Percentiles rank a stretch among this genome's conserved stretches.
Conservation (phyloP, 1,284 basidiomycete genomes). For the Cystobasidiaceae sp. region DNA sequence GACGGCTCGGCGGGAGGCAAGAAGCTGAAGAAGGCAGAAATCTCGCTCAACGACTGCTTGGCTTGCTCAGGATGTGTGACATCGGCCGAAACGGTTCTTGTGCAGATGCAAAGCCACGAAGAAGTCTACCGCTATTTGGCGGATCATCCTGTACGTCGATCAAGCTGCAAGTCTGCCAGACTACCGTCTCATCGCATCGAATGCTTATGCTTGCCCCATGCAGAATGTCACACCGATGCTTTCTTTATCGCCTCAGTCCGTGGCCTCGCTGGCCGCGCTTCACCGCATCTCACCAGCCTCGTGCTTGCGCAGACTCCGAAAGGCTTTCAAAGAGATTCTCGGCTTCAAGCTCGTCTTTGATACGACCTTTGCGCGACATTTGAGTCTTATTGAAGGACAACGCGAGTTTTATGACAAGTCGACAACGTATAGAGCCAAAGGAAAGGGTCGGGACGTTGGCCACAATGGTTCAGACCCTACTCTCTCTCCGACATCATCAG, state of each 20-base stretch:
- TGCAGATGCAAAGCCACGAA: constrained; percentile 91
- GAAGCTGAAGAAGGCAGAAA: constrained; percentile 67
- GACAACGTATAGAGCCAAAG: constrained; percentile 23
- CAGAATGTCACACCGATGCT: constrained; percentile 62
- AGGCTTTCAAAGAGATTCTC: constrained; percentile 37
- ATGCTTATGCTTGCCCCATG: not conserved
- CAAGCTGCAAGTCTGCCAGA: not conserved
- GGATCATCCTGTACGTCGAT: constrained; percentile 46
- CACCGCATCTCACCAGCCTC: constrained; percentile 34
- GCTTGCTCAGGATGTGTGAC: constrained; percentile 82
- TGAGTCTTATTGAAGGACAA: constrained; percentile 75
- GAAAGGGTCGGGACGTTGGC: too few relatives aligned
- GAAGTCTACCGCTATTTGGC: constrained; percentile 75
- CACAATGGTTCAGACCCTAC: constrained; percentile 49
- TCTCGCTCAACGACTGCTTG: constrained; percentile 91
- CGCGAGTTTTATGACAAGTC: constrained; percentile 72
- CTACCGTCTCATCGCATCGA: not conserved
- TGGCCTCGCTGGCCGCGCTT: constrained; percentile 78
- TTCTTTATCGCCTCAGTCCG: constrained; percentile 83
- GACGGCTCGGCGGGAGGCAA: constrained; percentile 32
- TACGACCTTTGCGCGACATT: constrained; percentile 86
- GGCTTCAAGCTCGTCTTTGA: constrained; percentile 62
- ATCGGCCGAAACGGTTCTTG: constrained; percentile 92
- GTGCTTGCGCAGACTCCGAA: constrained; percentile 34
- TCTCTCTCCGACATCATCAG: too few relatives aligned